Evolutionary conservation across 2,329 filamentous ascomycete genomes (phyloP).

Genomic region (Lasiodiplodia gonubiensis): DNA sequence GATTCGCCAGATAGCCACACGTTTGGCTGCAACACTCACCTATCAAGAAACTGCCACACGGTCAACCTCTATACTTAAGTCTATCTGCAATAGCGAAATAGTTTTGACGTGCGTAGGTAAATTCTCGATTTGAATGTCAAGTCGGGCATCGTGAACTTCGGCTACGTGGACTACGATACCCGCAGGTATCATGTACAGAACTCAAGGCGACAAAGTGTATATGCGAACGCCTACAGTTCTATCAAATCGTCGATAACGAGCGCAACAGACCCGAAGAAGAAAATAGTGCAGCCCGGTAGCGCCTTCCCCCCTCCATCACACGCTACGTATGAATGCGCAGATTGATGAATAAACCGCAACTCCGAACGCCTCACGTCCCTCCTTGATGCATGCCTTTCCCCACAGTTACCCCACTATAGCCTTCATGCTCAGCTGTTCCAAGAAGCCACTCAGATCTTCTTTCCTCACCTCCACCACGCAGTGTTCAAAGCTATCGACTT

Average conservation of each 20-base stretch:
- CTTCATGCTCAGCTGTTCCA: constrained; percentile 92
- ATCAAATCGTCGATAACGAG: not conserved
- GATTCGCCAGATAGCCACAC: not conserved
- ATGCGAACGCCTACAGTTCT: constrained; percentile 6
- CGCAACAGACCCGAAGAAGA: not conserved
- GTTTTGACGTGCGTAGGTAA: too few species aligned
- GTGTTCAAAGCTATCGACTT: constrained; percentile 96
- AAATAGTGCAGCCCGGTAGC: not conserved
- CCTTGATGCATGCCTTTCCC: not conserved
- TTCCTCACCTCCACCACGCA: constrained; percentile 98
- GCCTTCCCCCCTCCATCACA: not conserved
- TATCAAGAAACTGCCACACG: not conserved
- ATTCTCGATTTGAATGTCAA: too few species aligned
- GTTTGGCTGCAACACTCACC: not conserved
- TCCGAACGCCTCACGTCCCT: constrained; percentile 1
- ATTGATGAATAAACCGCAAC: not conserved
- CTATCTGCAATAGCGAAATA: too few species aligned
- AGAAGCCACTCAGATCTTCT: constrained; percentile 87
- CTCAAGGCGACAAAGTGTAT: not conserved
- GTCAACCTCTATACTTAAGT: not conserved
- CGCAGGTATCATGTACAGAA: not conserved
- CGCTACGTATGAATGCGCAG: constrained; percentile 1
- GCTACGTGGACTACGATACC: not conserved
- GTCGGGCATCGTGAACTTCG: too few species aligned
- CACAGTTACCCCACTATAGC: constrained; percentile 67